Percentiles rank a stretch among this genome's conserved stretches.
Evolutionary conservation across 192 early-diverging fungal genomes (phyloP).

Genomic region (Chytriomyces sp.): DNA sequence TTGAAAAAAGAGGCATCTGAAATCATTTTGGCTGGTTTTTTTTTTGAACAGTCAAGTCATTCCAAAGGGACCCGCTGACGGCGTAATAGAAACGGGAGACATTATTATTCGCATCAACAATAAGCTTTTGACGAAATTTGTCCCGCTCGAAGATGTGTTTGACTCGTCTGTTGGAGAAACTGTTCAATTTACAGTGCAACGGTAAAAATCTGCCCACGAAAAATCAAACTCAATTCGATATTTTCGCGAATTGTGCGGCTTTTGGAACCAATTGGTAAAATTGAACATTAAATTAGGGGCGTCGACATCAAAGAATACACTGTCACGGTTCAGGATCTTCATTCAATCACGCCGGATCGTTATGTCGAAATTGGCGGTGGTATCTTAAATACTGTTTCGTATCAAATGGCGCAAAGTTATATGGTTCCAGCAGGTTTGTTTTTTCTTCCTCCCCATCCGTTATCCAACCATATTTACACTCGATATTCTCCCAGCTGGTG

Average conservation of each 20-base stretch:
- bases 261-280: neutral
- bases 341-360: constrained; percentile 70
- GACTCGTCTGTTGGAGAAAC: constrained; percentile 52
- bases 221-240: neutral
- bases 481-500: constrained; percentile 14
- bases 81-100: constrained; percentile 59
- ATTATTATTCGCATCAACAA: constrained; percentile 53
- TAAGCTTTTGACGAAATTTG: constrained; percentile 70
- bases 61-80: constrained; percentile 69
- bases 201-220: neutral
- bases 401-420: constrained; percentile 53
- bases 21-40: no score
- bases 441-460: neutral
- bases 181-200: constrained; percentile 38
- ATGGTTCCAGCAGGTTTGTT: constrained; percentile 43
- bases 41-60: constrained; percentile 36
- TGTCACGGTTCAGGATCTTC: constrained; percentile 45
- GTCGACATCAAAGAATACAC: constrained; percentile 51
- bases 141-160: constrained; percentile 68
- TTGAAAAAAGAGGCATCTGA: no score
- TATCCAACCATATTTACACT: neutral
- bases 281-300: constrained; percentile 45
- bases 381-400: constrained; percentile 57
- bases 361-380: constrained; percentile 87
- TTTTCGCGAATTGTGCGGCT: neutral